Base-by-base conservation (phyloP, 202 grass and related monocot species). In the Musa balbisiana region DNA sequence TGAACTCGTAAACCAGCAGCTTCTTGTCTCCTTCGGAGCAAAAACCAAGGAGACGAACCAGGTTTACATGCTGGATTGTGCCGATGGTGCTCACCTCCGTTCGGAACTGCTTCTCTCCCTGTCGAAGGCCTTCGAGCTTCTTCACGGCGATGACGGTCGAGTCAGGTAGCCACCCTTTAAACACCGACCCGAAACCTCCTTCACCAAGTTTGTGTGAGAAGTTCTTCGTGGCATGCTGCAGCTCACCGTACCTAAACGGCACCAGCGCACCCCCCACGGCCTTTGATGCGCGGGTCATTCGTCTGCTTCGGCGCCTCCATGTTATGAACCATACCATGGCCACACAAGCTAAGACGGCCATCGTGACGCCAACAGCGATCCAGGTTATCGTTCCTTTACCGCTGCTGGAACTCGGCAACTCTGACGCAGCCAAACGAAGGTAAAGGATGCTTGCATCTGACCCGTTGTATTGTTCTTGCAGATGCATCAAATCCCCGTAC, bases 71-170 rank as follows among this genome's bases (percentile, higher is more conserved):
- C 11, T 84, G 82, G 73, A 84, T 88, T 8, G 52, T 27, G 51
- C 86, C 86, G 21, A 88, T 76, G 15, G 86, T 84, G 75, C 86
- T 80, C 66, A 88, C 86, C 76, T 88, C 86, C 74, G 71, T 82
- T 10, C 75, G 8, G 72, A 88, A 84, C 69, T 85, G 86, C 82
- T 85, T 82, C 11, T 85, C 80, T 13, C 86, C 86, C 33, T 59
- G 55, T 25, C 50, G 76, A 24, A 55, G 29, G 29, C 71, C 79
- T 52, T 85, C 79, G 3, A 88, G 80, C 72, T 52, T 85, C 82
- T 88, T 88, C 52, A 82, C 86, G 1, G 80, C 82, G 29, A 82
- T 6, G 82, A 29, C 8, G 1, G 49, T 22, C 19, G 2, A 67
- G 24, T 69, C 17, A 0, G 81, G 70, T 13, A 87, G 17, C 0